Conservation (phyloP, 192 early-diverging fungal genomes). For the Gigaspora rosea region DNA sequence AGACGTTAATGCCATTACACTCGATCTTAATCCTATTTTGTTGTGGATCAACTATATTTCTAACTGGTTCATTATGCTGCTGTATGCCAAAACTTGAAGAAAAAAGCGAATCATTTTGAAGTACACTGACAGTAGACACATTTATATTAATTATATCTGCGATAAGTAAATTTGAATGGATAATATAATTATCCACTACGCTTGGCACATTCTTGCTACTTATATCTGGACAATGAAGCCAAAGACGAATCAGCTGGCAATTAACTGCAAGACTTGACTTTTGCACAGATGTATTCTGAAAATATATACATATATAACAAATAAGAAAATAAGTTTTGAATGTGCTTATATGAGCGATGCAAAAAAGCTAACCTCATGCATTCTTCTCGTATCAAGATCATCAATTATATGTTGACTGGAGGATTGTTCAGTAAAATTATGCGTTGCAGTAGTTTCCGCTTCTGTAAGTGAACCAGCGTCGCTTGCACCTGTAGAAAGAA, state of each 20-base stretch:
- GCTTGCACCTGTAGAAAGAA: constrained; percentile 32
- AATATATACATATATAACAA: background rate
- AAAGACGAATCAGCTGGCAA: constrained; percentile 18
- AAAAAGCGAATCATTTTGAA: background rate
- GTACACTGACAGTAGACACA: background rate
- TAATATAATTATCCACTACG: background rate
- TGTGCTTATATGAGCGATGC: background rate
- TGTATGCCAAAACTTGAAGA: background rate
- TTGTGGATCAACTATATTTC: background rate
- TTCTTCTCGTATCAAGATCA: constrained; percentile 34
- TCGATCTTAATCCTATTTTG: constrained; percentile 38
- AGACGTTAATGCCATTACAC: constrained; percentile 9
- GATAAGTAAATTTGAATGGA: constrained; percentile 21
- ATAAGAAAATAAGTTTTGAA: background rate
- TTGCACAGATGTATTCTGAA: background rate
- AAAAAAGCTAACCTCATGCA: constrained; percentile 30
- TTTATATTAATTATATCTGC: constrained; percentile 19
- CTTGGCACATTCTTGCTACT: background rate
- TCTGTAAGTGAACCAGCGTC: background rate
- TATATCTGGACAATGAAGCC: constrained; percentile 26
- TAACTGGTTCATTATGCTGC: background rate
- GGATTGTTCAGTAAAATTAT: background rate
- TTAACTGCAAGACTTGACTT: background rate
- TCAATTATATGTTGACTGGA: constrained; percentile 40
- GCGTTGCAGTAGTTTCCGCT: background rate